These are phyloP conservation scores for Thyridium curvatum DNA, from an alignment of 2,329 filamentous ascomycete genomes.

Conservation along the genomic window DNA sequence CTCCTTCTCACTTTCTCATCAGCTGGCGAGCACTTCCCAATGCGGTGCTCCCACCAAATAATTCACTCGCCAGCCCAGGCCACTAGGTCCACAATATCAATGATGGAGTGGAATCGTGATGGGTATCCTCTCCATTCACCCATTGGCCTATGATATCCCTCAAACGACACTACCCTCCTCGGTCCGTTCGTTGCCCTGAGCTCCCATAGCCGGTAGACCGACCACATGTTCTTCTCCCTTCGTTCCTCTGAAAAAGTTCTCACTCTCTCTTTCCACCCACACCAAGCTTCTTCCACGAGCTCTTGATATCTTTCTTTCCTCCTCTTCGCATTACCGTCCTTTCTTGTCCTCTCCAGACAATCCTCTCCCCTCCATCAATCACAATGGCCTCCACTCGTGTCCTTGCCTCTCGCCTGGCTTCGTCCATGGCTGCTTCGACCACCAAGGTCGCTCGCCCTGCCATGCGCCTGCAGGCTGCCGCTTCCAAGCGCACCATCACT, in stretches of 20 bases:
- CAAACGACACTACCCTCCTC: slow-evolving; percentile 8
- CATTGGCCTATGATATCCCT: slow-evolving; percentile 3
- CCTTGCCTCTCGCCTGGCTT: slow-evolving; percentile 71
- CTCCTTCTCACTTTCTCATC: too few relatives aligned
- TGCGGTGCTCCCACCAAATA: too few relatives aligned
- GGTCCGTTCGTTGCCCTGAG: slow-evolving; percentile 4
- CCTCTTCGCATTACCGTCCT: slow-evolving; percentile 26
- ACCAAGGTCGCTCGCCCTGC: slow-evolving; percentile 74
- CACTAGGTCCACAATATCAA: neutral
- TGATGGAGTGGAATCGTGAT: neutral
- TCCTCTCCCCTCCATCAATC: slow-evolving; percentile 47
- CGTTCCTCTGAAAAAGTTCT: slow-evolving; percentile 4
- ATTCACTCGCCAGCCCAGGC: too few relatives aligned
- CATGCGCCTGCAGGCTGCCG: slow-evolving; percentile 56
- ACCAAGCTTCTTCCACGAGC: slow-evolving; percentile 20
- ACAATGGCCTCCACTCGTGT: slow-evolving; percentile 77
- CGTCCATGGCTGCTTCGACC: slow-evolving; percentile 68
- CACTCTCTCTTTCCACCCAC: slow-evolving; percentile 10
- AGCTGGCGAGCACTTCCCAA: too few relatives aligned
- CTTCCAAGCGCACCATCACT: slow-evolving; percentile 70
- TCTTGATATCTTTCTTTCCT: slow-evolving; percentile 32
- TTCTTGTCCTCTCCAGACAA: slow-evolving; percentile 23
- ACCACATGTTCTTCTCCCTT: slow-evolving; percentile 5
- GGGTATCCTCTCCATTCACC: neutral
- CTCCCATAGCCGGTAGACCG: neutral